Evolutionary conservation across 2,329 filamentous ascomycete species (phyloP), one percentile per base, ranked within the genome.

Genomic region (Metarhizium album): DNA sequence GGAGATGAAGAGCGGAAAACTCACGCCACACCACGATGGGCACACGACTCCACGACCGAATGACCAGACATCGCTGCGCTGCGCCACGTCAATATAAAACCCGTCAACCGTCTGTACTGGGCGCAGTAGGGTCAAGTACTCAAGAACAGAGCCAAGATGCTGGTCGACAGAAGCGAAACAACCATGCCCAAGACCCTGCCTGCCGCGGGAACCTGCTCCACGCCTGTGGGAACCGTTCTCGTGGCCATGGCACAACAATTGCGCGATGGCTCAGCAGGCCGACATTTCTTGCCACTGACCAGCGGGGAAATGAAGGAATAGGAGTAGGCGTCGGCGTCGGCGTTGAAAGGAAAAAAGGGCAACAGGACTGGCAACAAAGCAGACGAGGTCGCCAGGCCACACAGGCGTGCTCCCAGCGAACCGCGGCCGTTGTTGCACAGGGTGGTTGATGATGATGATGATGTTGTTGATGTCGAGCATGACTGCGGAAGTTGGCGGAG

Each of bases 11-110:
- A 4, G 2, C 6, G 23, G 2, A 16, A 20, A 29, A 66, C 70
- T 57, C 62, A 74, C 72, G 54, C 70, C 71, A 73, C 7, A 70
- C 62, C 18, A 71, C 66, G 33, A 69, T 62, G 2, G 72, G 71
- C 31, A 75, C 54, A 49, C 64, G 67, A 33, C 55, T 58, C 71
- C 72, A 74, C 5, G 57, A 54, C 53, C 61, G 70, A 42, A 73
- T 63, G 9, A 59, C 64, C 20, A 64, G 55, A 11, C 63, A 57
- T 54, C 70, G 64, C 46, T 72, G 66, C 16, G 64, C 70, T 73
- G 46, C 16, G 8, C 40, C 20, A 18, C 22, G 37, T 42, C 16
- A 40, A 29, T 35, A 38, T 38, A 8, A 6, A 13, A 20, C 43
- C 11, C 6, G 16, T 11, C 24, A n/a, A 22, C 22, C 8, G 5